Percentiles rank a stretch among this genome's conserved stretches.
Evolutionary conservation across 306 rosid species (phyloP).

Genomic region (Luffa acutangula): DNA sequence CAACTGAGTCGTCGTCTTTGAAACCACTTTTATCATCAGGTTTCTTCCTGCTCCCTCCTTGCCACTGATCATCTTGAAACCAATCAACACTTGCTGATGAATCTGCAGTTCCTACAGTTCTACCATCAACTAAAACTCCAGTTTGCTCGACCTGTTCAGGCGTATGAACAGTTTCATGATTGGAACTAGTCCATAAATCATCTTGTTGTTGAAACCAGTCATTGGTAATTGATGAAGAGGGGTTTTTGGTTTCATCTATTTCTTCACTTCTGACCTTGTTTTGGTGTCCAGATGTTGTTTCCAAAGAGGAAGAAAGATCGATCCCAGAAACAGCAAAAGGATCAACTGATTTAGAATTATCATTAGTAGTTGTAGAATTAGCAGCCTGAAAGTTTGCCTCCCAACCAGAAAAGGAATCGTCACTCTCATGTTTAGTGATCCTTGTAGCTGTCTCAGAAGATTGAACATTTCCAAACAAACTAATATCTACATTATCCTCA

Average conservation of each 20-base stretch:
- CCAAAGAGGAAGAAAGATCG: conserved; percentile 27
- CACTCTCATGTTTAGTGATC: conserved; percentile 29
- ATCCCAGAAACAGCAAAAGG: conserved; percentile 30
- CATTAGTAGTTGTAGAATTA: conserved; percentile 27
- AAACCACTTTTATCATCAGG: conserved; percentile 19
- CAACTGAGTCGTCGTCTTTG: conserved; percentile 30
- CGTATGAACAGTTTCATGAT: conserved; percentile 20
- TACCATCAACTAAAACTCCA: conserved; percentile 18
- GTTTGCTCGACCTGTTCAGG: conserved; percentile 31
- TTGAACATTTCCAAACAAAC: conserved; percentile 49
- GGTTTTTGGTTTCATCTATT: conserved; percentile 20
- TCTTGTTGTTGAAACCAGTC: conserved; percentile 45
- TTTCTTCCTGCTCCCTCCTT: conserved; percentile 23
- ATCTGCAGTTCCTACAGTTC: conserved; percentile 18
- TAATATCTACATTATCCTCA: conserved; percentile 32
- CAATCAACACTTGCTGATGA: conserved; percentile 29
- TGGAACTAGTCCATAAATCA: conserved; percentile 39
- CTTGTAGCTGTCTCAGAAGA: conserved; percentile 18
- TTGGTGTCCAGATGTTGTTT: conserved; percentile 28
- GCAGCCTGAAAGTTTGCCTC: conserved; percentile 51
- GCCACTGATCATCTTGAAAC: conserved; percentile 43
- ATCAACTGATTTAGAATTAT: conserved; percentile 30
- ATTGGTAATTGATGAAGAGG: conserved; percentile 26
- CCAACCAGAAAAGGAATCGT: conserved; percentile 61
- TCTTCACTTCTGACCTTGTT: conserved; percentile 24